Base-by-base conservation (phyloP, 2,329 filamentous ascomycete species). In the Torrubiellomyces zombiae region DNA sequence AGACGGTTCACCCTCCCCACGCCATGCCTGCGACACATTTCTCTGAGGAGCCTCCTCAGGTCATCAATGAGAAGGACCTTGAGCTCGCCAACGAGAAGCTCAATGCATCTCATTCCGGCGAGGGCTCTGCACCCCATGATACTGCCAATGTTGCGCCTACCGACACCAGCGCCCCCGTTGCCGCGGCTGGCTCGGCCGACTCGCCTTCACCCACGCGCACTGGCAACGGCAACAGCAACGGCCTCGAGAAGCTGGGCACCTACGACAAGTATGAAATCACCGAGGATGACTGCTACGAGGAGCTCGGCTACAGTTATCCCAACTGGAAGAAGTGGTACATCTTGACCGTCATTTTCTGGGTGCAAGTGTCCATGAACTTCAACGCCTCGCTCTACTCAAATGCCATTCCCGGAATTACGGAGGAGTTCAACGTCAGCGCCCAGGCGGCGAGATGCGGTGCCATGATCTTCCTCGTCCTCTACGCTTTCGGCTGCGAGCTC, bases 401-500 rank as follows among this genome's bases (percentile, higher is more conserved):
- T 36, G 75, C 67, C 23, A 54, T 77, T 15, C 42, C 45, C 2
- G 74, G 75, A 14, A 78, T 82, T 25, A 56, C 65, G 0, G 55
- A 72, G 12, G 63, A 82, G 32, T 89, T 79, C 35, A 36, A 52
- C 23, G 72, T 86, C 32, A 75, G 70, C 32, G 54, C 55, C 15
- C 75, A 81, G 45, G 69, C 65, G 4, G 78, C 74, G 4, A 67
- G 78, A 27, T 65, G 68, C 28, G 80, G 80, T 43, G 76, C 78
- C 30, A 75, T 78, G 53, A 67, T 83, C 33, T 89, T 86, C 53
- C 53, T 91, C 19, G 63, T 89, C 25, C 49, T 73, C 3, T 89
- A 91, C 45, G 80, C 79, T 18, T 85, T 89, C 44, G 81, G 81
- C 18, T 89, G 81, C 45, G 81, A 89, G 48, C 61, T 86, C 0